A percentile compares a stretch with the other conserved stretches of the same genome.
Conservation (phyloP, 83 land plant genomes). For the Isoetes engelmannii region DNA sequence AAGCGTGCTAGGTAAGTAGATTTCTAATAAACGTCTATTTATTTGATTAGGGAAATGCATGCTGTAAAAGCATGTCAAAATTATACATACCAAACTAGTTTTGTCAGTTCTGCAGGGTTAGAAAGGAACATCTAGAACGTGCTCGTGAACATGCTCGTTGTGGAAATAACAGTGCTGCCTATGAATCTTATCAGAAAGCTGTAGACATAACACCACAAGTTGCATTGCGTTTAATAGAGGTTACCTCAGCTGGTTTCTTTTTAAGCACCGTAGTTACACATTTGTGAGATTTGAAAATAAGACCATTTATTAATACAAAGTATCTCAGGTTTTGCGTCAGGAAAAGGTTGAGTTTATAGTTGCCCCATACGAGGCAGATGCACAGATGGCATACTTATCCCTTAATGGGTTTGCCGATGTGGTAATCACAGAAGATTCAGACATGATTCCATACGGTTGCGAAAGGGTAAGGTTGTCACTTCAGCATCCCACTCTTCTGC, state of each 20-base stretch:
- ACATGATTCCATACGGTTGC: constrained; percentile 87
- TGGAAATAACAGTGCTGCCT: constrained; percentile 79
- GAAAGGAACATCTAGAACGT: constrained; percentile 81
- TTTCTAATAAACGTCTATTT: neutral
- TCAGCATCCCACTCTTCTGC: neutral
- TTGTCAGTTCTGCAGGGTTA: constrained; percentile 40
- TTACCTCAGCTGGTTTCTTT: constrained; percentile 10
- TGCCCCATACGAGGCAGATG: constrained; percentile 98
- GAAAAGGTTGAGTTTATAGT: constrained; percentile 74
- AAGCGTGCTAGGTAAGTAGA: constrained; percentile 68
- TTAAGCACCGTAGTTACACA: neutral
- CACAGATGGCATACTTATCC: constrained; percentile 86
- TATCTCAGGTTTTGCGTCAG: constrained; percentile 61
- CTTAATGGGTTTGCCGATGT: constrained; percentile 61
- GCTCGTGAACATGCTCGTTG: constrained; percentile 76
- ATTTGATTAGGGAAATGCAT: neutral
- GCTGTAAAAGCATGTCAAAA: neutral
- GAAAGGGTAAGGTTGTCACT: constrained; percentile 44
- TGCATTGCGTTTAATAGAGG: constrained; percentile 74
- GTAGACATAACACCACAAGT: constrained; percentile 86
- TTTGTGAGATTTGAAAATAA: neutral
- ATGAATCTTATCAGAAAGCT: constrained; percentile 86
- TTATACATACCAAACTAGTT: neutral
- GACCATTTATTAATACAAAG: neutral
- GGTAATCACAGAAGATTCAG: constrained; percentile 92